Conservation (phyloP, 2,329 filamentous ascomycete species). For the Gremmenia infestans region DNA sequence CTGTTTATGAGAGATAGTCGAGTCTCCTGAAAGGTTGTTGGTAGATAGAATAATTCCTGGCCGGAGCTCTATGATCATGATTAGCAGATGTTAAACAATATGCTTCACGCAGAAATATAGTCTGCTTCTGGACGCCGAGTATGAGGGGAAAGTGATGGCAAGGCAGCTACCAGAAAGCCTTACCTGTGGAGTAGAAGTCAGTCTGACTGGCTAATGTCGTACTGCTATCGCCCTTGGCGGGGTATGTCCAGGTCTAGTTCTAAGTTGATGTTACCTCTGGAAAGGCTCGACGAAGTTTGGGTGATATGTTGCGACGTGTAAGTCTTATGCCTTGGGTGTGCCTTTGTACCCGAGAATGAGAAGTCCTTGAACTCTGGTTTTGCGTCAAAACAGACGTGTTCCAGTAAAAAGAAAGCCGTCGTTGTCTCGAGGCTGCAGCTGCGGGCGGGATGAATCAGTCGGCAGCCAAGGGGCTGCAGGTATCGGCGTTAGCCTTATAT, state of each 20-base stretch:
- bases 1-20: neutral
- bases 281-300: neutral
- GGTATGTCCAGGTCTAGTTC: neutral
- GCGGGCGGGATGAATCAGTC: neutral
- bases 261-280: neutral
- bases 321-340: neutral
- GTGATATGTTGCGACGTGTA: neutral
- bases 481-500: neutral
- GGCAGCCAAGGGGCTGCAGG: neutral
- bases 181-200: constrained; percentile 6
- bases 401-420: neutral
- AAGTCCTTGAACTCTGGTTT: neutral
- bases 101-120: neutral
- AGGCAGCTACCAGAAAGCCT: constrained; percentile 15
- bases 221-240: constrained; percentile 2
- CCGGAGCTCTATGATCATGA: neutral
- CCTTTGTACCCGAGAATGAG: neutral
- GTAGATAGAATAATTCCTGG: neutral
- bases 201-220: constrained; percentile 7
- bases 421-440: constrained; percentile 7
- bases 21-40: too few relatives aligned
- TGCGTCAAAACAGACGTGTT: neutral
- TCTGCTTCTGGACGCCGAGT: neutral
- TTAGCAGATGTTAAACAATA: neutral
- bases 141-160: constrained; percentile 6